These are phyloP conservation scores for Amylostereum areolatum DNA, from an alignment of 1,284 basidiomycete genomes.

Conservation along the genomic window DNA sequence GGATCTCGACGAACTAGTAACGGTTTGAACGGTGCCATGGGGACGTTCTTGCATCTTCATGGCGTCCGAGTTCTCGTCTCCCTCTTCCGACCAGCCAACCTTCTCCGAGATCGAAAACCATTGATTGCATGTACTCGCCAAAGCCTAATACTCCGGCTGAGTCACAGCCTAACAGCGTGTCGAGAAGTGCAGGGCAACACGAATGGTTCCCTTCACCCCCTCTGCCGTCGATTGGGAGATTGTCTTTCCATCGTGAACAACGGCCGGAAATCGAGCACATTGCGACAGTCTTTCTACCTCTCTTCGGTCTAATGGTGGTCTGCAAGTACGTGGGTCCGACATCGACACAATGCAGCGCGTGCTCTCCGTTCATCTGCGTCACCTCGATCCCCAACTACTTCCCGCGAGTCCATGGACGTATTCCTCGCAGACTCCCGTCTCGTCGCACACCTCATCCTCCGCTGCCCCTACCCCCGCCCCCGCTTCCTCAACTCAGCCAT, in stretches of 20 bases:
- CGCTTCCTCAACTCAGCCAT: too few relatives aligned
- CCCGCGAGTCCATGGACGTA: slow-evolving; percentile 75
- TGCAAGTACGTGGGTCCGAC: slow-evolving; percentile 87
- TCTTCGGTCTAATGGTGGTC: slow-evolving; percentile 97
- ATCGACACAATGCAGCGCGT: slow-evolving; percentile 37
- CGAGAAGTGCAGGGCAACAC: slow-evolving; percentile 76
- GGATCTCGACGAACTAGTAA: slow-evolving; percentile 72
- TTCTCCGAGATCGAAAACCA: slow-evolving; percentile 87
- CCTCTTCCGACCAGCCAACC: slow-evolving; percentile 91
- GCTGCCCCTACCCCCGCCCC: too few relatives aligned
- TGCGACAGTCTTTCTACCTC: slow-evolving; percentile 83
- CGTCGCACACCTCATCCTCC: too few relatives aligned
- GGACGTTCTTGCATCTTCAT: slow-evolving; percentile 62
- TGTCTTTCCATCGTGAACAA: slow-evolving; percentile 81
- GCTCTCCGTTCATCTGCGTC: slow-evolving; percentile 53
- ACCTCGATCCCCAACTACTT: slow-evolving; percentile 59
- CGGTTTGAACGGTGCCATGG: slow-evolving; percentile 52
- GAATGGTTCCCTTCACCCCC: slow-evolving; percentile 81
- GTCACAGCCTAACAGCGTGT: slow-evolving; percentile 40
- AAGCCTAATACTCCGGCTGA: slow-evolving; percentile 40
- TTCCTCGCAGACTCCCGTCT: too few relatives aligned
- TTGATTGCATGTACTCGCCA: slow-evolving; percentile 90
- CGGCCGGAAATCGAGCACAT: slow-evolving; percentile 80
- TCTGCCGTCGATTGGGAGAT: slow-evolving; percentile 84
- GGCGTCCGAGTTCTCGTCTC: slow-evolving; percentile 84